A percentile compares a stretch with the other conserved stretches of the same genome.
Evolutionary conservation across 129 eudicot genomes (phyloP).

Genomic region (Lonicera japonica): DNA sequence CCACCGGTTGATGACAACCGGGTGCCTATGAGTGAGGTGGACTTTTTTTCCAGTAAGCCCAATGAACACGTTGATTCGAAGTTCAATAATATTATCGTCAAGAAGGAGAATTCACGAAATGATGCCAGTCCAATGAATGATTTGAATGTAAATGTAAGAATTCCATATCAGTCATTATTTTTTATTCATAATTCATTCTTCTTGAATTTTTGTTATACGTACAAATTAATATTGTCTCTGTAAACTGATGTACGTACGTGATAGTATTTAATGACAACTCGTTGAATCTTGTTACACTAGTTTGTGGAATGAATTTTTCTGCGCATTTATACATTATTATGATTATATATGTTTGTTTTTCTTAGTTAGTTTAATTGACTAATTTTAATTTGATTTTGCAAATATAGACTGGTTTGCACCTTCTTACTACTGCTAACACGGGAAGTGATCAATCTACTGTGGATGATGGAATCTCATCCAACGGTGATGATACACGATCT

Average conservation of each 20-base stretch:
- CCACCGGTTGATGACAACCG: constrained; percentile 9
- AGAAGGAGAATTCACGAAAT: constrained; percentile 38
- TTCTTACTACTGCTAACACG: constrained; percentile 42
- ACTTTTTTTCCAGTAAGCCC: constrained; percentile 46
- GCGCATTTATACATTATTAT: too few relatives aligned
- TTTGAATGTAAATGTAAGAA: constrained; percentile 52
- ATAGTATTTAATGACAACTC: background rate
- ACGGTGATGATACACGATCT: constrained; percentile 27
- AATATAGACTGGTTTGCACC: constrained; percentile 64
- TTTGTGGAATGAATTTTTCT: background rate
- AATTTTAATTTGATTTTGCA: background rate
- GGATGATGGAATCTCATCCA: constrained; percentile 38
- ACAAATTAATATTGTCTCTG: too few relatives aligned
- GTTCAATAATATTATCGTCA: constrained; percentile 15
- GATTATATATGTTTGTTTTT: too few relatives aligned
- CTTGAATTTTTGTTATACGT: background rate
- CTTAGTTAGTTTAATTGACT: background rate
- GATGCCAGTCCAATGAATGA: constrained; percentile 9
- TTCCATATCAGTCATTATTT: background rate
- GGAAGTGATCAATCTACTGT: constrained; percentile 65
- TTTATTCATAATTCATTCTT: background rate
- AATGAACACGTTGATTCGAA: constrained; percentile 4
- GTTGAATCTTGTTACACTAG: background rate
- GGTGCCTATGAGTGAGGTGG: constrained; percentile 23
- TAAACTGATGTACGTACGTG: too few relatives aligned